Percentiles rank a stretch among this genome's conserved stretches.
Conservation (phyloP, 257 asterid genomes). For the Scutellaria minor region DNA sequence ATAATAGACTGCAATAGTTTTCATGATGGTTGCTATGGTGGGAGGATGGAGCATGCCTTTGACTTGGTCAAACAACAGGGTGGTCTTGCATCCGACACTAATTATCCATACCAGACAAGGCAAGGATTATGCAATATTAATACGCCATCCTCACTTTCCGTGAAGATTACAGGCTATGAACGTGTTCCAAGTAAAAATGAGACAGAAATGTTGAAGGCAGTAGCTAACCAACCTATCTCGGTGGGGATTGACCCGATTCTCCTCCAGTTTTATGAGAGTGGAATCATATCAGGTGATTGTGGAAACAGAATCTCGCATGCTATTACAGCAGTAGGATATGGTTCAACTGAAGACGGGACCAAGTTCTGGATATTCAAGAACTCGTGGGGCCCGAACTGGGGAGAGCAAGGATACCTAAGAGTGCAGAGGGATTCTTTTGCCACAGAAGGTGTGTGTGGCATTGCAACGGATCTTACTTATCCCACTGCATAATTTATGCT, state of each 20-base stretch:
- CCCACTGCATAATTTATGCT: conserved; percentile 35
- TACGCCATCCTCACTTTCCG: conserved; percentile 22
- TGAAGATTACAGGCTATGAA: conserved; percentile 30
- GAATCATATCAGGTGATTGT: conserved; percentile 34
- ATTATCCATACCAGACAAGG: conserved; percentile 36
- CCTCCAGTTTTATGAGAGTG: conserved; percentile 34
- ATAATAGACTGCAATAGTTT: conserved; percentile 39
- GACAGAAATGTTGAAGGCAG: conserved; percentile 35
- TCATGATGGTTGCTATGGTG: conserved; percentile 35
- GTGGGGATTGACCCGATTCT: conserved; percentile 30
- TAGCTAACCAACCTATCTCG: conserved; percentile 37
- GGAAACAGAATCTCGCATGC: conserved; percentile 32
- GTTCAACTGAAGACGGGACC: conserved; percentile 27
- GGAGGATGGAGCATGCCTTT: conserved; percentile 32
- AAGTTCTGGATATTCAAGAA: conserved; percentile 52
- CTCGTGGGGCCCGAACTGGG: conserved; percentile 46
- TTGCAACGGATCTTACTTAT: conserved; percentile 36
- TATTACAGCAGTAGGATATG: conserved; percentile 45
- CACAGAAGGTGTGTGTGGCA: conserved; percentile 44
- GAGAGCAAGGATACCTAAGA: conserved; percentile 40
- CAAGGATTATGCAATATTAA: conserved; percentile 26
- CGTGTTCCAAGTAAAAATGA: conserved; percentile 16
- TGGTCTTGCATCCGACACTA: conserved; percentile 36
- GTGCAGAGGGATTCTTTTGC: conserved; percentile 39
- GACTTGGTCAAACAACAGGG: conserved; percentile 20